Evolutionary conservation across 257 asterid species (phyloP).

Genomic region (Plantago elongata): DNA sequence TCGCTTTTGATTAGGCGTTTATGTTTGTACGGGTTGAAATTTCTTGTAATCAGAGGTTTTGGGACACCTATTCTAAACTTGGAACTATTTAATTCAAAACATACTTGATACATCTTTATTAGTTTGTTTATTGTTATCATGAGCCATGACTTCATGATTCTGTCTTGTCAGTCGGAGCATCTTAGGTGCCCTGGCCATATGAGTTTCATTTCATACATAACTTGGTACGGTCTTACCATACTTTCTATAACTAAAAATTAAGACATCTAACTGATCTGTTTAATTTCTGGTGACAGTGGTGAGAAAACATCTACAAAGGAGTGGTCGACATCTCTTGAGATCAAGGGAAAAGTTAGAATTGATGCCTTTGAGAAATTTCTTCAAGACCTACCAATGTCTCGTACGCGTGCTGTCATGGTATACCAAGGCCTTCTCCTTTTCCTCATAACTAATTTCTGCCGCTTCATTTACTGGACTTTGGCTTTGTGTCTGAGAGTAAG

Average conservation of each 20-base stretch:
- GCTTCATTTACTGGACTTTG: conserved; percentile 30
- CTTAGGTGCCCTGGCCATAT: no score
- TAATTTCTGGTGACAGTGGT: conserved; percentile 54
- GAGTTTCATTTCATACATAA: no score
- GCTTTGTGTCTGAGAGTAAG: conserved; percentile 34
- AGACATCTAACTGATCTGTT: conserved; percentile 13
- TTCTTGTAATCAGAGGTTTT: no score
- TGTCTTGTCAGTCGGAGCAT: no score
- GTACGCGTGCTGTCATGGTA: conserved; percentile 99
- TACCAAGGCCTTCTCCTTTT: conserved; percentile 60
- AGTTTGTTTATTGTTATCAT: neutral
- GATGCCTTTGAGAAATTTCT: conserved; percentile 91
- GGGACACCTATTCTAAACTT: neutral
- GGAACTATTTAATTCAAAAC: neutral
- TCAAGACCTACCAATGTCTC: conserved; percentile 88
- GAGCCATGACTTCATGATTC: no score
- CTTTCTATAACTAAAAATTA: neutral
- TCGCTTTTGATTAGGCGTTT: neutral
- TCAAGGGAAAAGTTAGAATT: conserved; percentile 90
- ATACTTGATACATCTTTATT: neutral
- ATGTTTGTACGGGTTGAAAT: no score
- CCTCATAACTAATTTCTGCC: conserved; percentile 34
- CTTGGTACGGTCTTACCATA: neutral
- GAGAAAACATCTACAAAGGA: conserved; percentile 74
- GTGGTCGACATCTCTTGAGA: conserved; percentile 84